Percentiles rank a stretch among this genome's conserved stretches.
Conservation (phyloP, 768 basidiomycete species). For the Russula olivacea region DNA sequence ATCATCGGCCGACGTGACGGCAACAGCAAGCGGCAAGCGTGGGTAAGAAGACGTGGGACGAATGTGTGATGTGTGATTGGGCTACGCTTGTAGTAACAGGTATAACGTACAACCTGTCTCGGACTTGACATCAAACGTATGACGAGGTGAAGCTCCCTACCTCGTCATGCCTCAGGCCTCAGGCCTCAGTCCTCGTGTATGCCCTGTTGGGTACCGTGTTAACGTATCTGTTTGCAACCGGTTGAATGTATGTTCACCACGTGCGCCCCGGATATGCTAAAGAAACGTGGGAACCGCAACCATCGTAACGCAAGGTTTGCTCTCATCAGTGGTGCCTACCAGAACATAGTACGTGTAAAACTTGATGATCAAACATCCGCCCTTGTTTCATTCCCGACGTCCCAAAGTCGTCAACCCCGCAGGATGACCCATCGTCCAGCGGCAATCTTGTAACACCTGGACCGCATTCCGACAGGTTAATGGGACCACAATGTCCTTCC, state of each 20-base stretch:
- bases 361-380: constrained; percentile 2
- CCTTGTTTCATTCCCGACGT: constrained; percentile 1
- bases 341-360: neutral
- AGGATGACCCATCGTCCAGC: constrained; percentile 13
- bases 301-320: neutral
- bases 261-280: neutral
- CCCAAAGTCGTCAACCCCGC: neutral
- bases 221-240: neutral
- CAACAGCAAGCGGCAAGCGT: neutral
- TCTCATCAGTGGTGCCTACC: neutral
- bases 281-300: neutral
- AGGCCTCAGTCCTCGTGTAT: neutral
- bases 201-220: neutral
- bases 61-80: neutral
- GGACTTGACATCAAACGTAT: neutral
- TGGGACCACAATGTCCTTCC: neutral
- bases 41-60: neutral
- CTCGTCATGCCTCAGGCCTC: constrained; percentile 3
- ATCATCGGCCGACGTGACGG: neutral
- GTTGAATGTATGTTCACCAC: constrained; percentile 1
- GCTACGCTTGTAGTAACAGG: neutral
- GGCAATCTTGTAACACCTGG: neutral
- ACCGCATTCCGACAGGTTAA: neutral
- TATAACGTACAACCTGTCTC: neutral
- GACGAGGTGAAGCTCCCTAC: neutral